A percentile compares a stretch with the other conserved stretches of the same genome.
These are phyloP conservation scores for Ogataea thermomethanolica DNA, from an alignment of 805 yeast genomes.

Conservation along the genomic window DNA sequence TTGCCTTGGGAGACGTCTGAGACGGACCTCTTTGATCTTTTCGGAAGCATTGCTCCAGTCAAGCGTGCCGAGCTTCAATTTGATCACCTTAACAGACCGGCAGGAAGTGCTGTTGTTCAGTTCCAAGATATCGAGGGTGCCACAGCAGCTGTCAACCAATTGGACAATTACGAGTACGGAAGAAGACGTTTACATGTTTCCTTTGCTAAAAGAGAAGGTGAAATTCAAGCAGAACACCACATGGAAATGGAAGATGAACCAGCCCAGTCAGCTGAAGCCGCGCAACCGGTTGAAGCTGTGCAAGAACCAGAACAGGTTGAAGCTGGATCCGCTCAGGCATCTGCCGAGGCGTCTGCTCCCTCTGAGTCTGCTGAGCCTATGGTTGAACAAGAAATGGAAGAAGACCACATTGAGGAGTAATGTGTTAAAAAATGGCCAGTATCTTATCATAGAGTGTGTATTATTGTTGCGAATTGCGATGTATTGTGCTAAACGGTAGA, in stretches of 20 bases:
- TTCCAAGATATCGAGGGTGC: conserved; percentile 67
- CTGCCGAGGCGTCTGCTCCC: conserved; percentile 3
- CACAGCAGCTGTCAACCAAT: conserved; percentile 66
- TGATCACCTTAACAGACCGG: conserved; percentile 58
- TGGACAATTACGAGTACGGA: conserved; percentile 82
- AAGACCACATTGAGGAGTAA: conserved; percentile 12
- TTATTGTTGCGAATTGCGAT: conserved; percentile 8
- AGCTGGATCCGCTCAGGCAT: no score
- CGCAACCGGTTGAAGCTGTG: not conserved
- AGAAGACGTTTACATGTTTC: conserved; percentile 67
- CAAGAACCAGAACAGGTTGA: no score
- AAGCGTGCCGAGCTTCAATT: conserved; percentile 71
- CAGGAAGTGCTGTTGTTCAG: conserved; percentile 84
- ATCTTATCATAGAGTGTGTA: conserved; percentile 9
- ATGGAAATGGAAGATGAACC: conserved; percentile 2
- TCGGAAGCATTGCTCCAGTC: conserved; percentile 79
- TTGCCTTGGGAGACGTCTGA: conserved; percentile 88
- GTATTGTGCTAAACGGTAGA: conserved; percentile 8
- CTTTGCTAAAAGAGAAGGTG: conserved; percentile 47
- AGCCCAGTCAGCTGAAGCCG: not conserved
- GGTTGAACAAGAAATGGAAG: conserved; percentile 15
- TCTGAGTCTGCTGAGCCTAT: conserved; percentile 4
- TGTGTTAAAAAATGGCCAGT: conserved; percentile 2
- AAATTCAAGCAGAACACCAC: conserved; percentile 1
- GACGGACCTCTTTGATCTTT: conserved; percentile 78